Base-by-base conservation (phyloP, 805 yeast genomes). In the Grigorovia jiainica region DNA sequence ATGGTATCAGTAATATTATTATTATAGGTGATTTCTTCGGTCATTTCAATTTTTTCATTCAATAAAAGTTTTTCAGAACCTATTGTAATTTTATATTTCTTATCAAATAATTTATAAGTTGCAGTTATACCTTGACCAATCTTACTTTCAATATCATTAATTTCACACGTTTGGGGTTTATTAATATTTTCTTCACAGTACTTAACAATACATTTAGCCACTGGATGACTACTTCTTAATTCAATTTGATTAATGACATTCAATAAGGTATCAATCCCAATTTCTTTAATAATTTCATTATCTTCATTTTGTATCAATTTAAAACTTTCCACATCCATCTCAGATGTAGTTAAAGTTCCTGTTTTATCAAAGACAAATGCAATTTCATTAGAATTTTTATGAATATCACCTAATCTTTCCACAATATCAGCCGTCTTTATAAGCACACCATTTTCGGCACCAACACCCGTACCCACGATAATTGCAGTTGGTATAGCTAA, bases 391-490 rank as follows among this genome's bases (percentile, higher is more conserved):
- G 38, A 29, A 11, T 32, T 47, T 78, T 73, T 32, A 31, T 32
- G 21, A 21, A 86, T 68, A 16, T 71, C 64, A 52, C 76, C 75
- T 7, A 92, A 80, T 43, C 66, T 71, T 56, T 92, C 97, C 47
- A 92, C 71, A 13, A 84, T 76, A 40, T 82, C 95, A 18, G 97
- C 98, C 38, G 97, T 95, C 61, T 90, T 92, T 53, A 92, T 83
- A 41, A 92, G 67, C 5, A 92, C 82, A 16, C 98, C 97, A 60
- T 86, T 71, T 11, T 75, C 62, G 0, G 98, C 97, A 33, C 95
- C 97, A 18, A 87, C 82, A 33, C 98, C 98, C 2, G 97, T 90
- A 7, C 97, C 98, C 2, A 92, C 98, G 97, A 94, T 92, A 9
- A 92, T 86, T 0, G 97, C 97, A 1, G 98, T 94, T 1, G 99